phyloP scores from a whole-genome alignment of 371 early-diverging fungal species.

The Cladochytrium tenue region DNA sequence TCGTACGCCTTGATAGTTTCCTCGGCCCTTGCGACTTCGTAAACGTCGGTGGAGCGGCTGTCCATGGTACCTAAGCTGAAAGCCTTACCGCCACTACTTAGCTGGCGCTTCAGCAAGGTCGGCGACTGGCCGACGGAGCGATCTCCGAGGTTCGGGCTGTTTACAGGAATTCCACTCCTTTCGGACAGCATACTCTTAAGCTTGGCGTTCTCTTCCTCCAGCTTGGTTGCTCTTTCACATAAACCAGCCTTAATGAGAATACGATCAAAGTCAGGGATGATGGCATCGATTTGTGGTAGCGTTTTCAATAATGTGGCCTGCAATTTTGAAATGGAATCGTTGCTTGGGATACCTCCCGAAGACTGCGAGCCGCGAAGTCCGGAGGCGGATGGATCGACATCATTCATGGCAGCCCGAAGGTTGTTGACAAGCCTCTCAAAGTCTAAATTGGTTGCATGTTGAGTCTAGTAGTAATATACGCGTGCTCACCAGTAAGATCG shows the following conservation, averaged over 20 bases:
- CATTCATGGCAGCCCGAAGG: conserved; percentile 25
- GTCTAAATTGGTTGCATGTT: conserved; percentile 6
- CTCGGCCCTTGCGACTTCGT: conserved; percentile 8
- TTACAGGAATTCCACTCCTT: neutral
- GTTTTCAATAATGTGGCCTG: conserved; percentile 56
- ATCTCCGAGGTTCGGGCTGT: neutral
- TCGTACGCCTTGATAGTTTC: conserved; percentile 39
- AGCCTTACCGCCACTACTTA: neutral
- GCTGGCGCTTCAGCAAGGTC: neutral
- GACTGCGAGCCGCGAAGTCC: conserved; percentile 1
- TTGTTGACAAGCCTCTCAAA: conserved; percentile 31
- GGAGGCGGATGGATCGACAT: conserved; percentile 10
- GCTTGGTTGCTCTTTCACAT: conserved; percentile 20
- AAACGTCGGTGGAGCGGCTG: neutral
- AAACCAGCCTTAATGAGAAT: conserved; percentile 44
- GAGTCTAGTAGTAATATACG: conserved; percentile 6
- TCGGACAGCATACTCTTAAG: conserved; percentile 17
- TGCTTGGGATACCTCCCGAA: neutral
- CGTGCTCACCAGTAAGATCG: conserved; percentile 55
- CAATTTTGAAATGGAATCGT: conserved; percentile 46
- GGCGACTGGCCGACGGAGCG: neutral
- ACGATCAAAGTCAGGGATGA: conserved; percentile 60
- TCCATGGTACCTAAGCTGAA: conserved; percentile 16
- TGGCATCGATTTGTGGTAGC: conserved; percentile 61
- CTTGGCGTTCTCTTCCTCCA: conserved; percentile 42